Percentiles rank a stretch among this genome's conserved stretches.
These are phyloP conservation scores for Fragaria nilgerrensis DNA, from an alignment of 306 rosid species.

Conservation along the genomic window DNA sequence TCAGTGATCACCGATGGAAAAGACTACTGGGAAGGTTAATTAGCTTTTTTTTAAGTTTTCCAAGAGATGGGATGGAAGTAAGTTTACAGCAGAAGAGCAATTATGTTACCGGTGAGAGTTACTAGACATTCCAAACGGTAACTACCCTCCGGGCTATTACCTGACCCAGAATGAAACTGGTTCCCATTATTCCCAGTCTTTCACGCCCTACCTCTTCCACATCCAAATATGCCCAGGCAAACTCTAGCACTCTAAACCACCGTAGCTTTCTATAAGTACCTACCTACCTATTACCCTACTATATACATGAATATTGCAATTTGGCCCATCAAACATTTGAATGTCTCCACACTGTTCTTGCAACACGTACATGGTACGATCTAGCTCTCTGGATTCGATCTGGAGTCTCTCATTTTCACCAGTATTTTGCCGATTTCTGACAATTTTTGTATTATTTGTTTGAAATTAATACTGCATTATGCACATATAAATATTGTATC, in stretches of 20 bases:
- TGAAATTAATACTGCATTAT: too few relatives aligned
- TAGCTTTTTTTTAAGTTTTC: too few relatives aligned
- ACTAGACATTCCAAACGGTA: slow-evolving; percentile 12
- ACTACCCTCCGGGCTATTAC: neutral
- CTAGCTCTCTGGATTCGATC: too few relatives aligned
- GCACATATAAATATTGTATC: too few relatives aligned
- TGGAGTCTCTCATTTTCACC: too few relatives aligned
- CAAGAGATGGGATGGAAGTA: neutral
- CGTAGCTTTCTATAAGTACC: neutral
- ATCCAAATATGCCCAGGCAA: slow-evolving; percentile 44
- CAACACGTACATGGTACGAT: too few relatives aligned
- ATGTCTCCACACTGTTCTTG: neutral
- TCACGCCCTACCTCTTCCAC: slow-evolving; percentile 14
- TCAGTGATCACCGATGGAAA: neutral
- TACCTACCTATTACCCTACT: neutral
- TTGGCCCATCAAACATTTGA: neutral
- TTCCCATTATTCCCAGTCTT: neutral
- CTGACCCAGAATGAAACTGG: neutral
- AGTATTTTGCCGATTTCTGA: too few relatives aligned
- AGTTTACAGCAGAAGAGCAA: neutral
- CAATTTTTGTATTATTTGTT: too few relatives aligned
- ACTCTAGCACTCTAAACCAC: slow-evolving; percentile 7
- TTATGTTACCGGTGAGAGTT: neutral
- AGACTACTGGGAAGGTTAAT: neutral
- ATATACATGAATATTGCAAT: neutral